Percentiles rank a stretch among this genome's conserved stretches.
phyloP scores from a whole-genome alignment of 805 yeast genomes.

The Metschnikowia cerradonensis region DNA sequence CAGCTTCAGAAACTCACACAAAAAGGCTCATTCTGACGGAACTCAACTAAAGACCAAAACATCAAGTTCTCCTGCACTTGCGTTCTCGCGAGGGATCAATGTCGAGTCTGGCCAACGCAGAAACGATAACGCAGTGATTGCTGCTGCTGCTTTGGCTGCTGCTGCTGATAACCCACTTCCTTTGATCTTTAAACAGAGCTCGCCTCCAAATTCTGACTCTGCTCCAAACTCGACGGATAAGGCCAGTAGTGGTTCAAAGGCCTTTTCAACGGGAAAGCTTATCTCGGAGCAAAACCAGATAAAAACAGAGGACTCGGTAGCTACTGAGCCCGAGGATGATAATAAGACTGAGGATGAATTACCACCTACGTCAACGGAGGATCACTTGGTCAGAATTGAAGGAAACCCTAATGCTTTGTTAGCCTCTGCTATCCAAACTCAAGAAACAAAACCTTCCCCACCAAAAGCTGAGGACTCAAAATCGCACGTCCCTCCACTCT shows the following conservation, averaged over 20 bases:
- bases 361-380: constrained; percentile 4
- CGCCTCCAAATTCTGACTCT: background rate
- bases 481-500: background rate
- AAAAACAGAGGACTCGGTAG: constrained; percentile 7
- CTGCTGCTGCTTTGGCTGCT: constrained; percentile 80
- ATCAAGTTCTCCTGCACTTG: constrained; percentile 36
- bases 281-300: background rate
- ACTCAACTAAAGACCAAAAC: constrained; percentile 6
- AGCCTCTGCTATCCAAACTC: background rate
- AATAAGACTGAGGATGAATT: constrained; percentile 26
- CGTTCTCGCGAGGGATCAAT: constrained; percentile 35
- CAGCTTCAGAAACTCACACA: constrained; percentile 19
- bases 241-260: background rate
- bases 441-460: too few species aligned
- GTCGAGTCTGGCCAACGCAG: constrained; percentile 31
- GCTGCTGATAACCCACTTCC: constrained; percentile 79
- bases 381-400: constrained; percentile 1
- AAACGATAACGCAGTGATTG: constrained; percentile 56
- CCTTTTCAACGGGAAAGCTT: background rate
- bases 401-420: background rate
- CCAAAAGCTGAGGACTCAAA: background rate
- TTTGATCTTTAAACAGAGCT: constrained; percentile 18
- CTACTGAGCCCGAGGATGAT: constrained; percentile 23
- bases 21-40: constrained; percentile 23
- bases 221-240: background rate